phyloP scores from a whole-genome alignment of 305 asterid species.

The Fraxinus latifolia region DNA sequence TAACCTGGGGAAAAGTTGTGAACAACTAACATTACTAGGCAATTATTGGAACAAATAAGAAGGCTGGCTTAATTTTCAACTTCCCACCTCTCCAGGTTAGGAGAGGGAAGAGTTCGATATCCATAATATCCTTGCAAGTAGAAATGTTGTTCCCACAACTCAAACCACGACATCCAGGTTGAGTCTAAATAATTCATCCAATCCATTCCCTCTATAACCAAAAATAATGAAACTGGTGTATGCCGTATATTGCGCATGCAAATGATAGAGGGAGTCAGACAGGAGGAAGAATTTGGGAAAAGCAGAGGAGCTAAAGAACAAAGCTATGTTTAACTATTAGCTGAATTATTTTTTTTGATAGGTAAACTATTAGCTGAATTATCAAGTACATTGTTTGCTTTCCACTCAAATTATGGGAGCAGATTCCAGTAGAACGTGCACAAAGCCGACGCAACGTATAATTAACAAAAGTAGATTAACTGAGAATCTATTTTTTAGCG shows the following conservation, averaged over 20 bases:
- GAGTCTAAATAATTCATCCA: neutral
- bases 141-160: neutral
- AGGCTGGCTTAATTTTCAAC: neutral
- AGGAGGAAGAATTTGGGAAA: neutral
- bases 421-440: neutral
- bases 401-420: neutral
- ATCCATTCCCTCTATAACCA: neutral
- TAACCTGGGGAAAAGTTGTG: neutral
- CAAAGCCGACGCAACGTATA: neutral
- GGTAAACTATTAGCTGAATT: no score
- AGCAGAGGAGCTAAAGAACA: neutral
- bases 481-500: slow-evolving; percentile 41
- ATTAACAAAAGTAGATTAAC: neutral
- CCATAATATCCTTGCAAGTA: neutral
- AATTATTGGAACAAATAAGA: neutral
- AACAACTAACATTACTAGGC: neutral
- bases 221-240: neutral
- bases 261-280: neutral
- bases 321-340: neutral
- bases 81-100: neutral
- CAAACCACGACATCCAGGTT: neutral
- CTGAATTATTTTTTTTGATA: neutral
- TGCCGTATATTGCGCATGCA: neutral
- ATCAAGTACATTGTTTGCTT: slow-evolving; percentile 15
- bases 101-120: neutral